Evolutionary conservation across 129 eudicot species (phyloP).

Genomic region (Flaveria sonorensis): DNA sequence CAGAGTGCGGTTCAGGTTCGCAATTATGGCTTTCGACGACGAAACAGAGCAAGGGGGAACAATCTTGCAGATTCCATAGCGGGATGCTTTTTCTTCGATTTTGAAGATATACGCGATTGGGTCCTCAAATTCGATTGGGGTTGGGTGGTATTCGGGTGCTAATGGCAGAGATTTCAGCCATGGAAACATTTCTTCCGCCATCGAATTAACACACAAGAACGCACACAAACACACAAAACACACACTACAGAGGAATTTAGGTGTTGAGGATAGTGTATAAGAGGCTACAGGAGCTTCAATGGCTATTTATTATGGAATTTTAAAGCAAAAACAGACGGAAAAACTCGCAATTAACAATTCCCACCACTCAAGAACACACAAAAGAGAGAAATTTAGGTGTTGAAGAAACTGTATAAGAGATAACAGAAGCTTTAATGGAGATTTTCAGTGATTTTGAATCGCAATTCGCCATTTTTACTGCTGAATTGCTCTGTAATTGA

Average conservation of each 20-base stretch:
- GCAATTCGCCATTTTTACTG: too few species aligned
- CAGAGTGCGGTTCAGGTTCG: conserved; percentile 58
- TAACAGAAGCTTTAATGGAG: too few species aligned
- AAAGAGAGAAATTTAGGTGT: not conserved
- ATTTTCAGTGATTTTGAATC: too few species aligned
- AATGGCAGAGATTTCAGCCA: conserved; percentile 86
- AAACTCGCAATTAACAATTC: too few species aligned
- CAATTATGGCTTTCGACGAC: conserved; percentile 44
- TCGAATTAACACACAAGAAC: not conserved
- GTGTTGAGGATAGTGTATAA: not conserved
- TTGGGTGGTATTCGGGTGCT: conserved; percentile 92
- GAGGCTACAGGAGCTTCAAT: not conserved
- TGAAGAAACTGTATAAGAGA: not conserved
- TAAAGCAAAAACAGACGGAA: not conserved
- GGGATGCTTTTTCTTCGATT: conserved; percentile 82
- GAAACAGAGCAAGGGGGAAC: conserved; percentile 65
- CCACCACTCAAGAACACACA: too few species aligned
- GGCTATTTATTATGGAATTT: too few species aligned
- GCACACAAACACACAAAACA: not conserved
- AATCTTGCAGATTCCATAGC: conserved; percentile 87
- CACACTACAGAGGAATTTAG: not conserved
- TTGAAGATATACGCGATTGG: conserved; percentile 85
- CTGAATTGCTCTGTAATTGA: too few species aligned
- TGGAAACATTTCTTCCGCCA: conserved; percentile 56
- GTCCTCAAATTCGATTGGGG: conserved; percentile 82